Conservation (phyloP, 345 rosid species). For the Fremontodendron californicum region DNA sequence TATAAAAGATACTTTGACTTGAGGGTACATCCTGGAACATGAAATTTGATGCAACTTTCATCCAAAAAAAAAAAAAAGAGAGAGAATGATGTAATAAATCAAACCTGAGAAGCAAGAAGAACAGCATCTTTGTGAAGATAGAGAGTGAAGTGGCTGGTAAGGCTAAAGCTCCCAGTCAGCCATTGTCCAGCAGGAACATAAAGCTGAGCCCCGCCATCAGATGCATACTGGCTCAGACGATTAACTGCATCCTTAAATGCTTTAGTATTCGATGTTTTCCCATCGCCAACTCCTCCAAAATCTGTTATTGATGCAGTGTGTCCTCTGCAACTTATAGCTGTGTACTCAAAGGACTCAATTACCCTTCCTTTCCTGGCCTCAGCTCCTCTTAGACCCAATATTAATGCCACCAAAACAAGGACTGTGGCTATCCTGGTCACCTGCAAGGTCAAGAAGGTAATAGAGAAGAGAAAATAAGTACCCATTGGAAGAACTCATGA, state of each 20-base stretch:
- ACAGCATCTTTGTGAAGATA: constrained; percentile 75
- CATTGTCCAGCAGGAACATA: constrained; percentile 81
- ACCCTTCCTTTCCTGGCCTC: constrained; percentile 37
- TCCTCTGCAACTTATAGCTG: constrained; percentile 70
- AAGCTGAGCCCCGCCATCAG: constrained; percentile 68
- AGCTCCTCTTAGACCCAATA: constrained; percentile 29
- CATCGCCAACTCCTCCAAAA: constrained; percentile 91
- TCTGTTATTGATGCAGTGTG: constrained; percentile 80
- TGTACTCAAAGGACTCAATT: constrained; percentile 51
- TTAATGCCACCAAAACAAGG: constrained; percentile 21
- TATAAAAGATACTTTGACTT: too few species aligned
- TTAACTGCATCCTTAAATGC: constrained; percentile 67
- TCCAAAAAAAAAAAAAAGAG: not conserved
- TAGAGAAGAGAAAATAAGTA: not conserved
- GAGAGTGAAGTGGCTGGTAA: constrained; percentile 82
- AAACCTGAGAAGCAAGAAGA: constrained; percentile 80
- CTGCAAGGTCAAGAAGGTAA: constrained; percentile 19
- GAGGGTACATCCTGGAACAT: not conserved
- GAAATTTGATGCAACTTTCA: not conserved
- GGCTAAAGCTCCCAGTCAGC: constrained; percentile 83
- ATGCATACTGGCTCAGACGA: constrained; percentile 47
- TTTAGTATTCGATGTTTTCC: constrained; percentile 68
- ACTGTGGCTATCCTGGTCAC: constrained; percentile 17
- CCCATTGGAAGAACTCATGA: not conserved
- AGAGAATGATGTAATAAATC: not conserved